These are phyloP conservation scores for Rhizopogon salebrosus DNA, from an alignment of 768 basidiomycete genomes.

Conservation along the genomic window DNA sequence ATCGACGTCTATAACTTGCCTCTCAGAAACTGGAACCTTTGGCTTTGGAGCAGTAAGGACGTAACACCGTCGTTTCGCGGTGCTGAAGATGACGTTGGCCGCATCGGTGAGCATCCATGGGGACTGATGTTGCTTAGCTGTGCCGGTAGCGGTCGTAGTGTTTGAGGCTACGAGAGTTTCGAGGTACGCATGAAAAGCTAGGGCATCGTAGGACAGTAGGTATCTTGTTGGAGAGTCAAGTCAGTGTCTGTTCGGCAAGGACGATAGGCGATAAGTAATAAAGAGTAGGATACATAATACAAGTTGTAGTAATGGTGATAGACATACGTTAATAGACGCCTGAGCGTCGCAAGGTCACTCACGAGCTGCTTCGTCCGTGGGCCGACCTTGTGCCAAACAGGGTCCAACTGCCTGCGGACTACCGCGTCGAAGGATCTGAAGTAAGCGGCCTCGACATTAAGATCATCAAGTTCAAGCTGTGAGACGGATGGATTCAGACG, in stretches of 20 bases:
- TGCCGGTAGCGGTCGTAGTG: conserved; percentile 43
- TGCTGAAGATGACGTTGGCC: conserved; percentile 79
- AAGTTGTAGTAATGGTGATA: not conserved
- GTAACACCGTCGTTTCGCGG: conserved; percentile 81
- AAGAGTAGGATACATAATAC: not conserved
- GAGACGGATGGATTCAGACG: not conserved
- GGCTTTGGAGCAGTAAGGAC: conserved; percentile 32
- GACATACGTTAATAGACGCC: conserved; percentile 74
- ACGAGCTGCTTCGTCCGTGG: conserved; percentile 90
- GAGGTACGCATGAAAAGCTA: conserved; percentile 87
- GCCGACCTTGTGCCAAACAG: conserved; percentile 96
- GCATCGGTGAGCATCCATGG: conserved; percentile 93
- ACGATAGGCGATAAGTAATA: not conserved
- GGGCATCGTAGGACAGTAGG: conserved; percentile 83
- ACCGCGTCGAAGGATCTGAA: conserved; percentile 89
- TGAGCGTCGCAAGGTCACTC: conserved; percentile 77
- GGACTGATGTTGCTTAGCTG: conserved; percentile 59
- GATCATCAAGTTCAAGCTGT: conserved; percentile 90
- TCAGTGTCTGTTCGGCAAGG: conserved; percentile 5
- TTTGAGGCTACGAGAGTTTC: conserved; percentile 78
- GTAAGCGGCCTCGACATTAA: conserved; percentile 89
- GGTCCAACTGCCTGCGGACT: conserved; percentile 84
- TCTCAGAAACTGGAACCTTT: conserved; percentile 13
- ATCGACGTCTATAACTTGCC: conserved; percentile 38
- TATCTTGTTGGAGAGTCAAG: conserved; percentile 42